phyloP scores from a whole-genome alignment of 306 rosid genomes.

The Dryas alaskensis region DNA sequence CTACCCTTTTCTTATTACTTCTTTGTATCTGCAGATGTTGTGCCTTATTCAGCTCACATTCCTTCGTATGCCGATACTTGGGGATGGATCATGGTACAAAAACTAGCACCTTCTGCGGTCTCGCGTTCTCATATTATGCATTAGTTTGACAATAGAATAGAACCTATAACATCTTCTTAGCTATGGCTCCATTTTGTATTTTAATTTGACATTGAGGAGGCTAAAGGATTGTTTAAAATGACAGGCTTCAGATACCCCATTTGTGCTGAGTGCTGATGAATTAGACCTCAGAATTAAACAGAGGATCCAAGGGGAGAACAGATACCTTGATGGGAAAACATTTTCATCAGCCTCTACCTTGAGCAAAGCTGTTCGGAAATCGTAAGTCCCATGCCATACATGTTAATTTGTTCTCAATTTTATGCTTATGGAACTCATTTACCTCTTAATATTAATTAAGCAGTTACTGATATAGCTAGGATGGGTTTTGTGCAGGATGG shows the following conservation, averaged over 20 bases:
- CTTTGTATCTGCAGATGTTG: slow-evolving; percentile 65
- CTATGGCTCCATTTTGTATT: background rate
- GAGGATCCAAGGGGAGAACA: slow-evolving; percentile 70
- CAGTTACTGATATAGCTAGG: background rate
- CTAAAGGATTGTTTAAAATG: background rate
- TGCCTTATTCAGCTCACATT: slow-evolving; percentile 90
- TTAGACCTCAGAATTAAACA: slow-evolving; percentile 69
- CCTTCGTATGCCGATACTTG: slow-evolving; percentile 97
- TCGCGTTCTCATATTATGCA: too few species aligned
- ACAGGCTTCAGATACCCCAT: slow-evolving; percentile 81
- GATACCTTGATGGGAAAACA: slow-evolving; percentile 89
- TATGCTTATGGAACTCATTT: background rate
- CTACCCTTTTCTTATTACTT: background rate
- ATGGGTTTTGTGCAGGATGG: slow-evolving; percentile 48
- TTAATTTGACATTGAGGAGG: background rate
- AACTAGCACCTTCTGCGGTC: background rate
- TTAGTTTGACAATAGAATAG: too few species aligned
- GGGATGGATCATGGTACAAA: slow-evolving; percentile 95
- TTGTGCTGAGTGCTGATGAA: slow-evolving; percentile 65
- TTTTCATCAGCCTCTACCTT: slow-evolving; percentile 80
- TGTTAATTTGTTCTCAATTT: background rate
- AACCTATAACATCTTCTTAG: background rate
- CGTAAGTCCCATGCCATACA: slow-evolving; percentile 46
- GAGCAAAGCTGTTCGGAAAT: slow-evolving; percentile 85
- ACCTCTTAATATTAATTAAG: background rate